Conservation (phyloP, 1,284 basidiomycete species). For the Xanthoconium separans region DNA sequence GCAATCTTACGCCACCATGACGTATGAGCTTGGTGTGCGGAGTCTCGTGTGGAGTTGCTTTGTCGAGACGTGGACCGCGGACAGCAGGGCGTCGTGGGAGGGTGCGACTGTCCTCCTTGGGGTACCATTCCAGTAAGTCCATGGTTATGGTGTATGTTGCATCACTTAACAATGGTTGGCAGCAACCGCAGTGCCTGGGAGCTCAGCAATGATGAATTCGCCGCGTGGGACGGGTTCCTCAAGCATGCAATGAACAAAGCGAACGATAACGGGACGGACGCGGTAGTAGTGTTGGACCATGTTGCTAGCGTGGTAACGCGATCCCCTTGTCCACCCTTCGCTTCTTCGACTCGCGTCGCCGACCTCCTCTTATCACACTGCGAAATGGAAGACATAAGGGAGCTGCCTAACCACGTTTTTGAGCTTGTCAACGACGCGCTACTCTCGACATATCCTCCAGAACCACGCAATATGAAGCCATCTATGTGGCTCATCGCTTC, state of each 20-base stretch:
- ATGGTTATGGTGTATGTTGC: conserved; percentile 5
- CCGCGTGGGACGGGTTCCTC: conserved; percentile 58
- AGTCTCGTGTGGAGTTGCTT: conserved; percentile 55
- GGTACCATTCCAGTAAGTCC: conserved; percentile 59
- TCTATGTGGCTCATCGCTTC: conserved; percentile 62
- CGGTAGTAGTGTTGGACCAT: conserved; percentile 49
- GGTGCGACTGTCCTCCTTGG: conserved; percentile 53
- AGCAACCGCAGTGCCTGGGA: conserved; percentile 55
- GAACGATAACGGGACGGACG: conserved; percentile 57
- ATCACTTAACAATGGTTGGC: conserved; percentile 8
- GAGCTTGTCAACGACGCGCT: conserved; percentile 60
- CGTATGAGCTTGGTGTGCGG: conserved; percentile 31
- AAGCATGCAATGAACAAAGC: conserved; percentile 51
- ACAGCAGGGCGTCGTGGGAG: conserved; percentile 47
- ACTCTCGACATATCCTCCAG: conserved; percentile 63
- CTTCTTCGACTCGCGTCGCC: conserved; percentile 49
- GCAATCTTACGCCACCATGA: conserved; percentile 16
- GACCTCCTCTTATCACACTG: conserved; percentile 59
- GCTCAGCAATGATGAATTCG: conserved; percentile 51
- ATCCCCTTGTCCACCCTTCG: conserved; percentile 42
- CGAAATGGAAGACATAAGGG: conserved; percentile 47
- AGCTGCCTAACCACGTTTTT: conserved; percentile 48
- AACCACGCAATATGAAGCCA: conserved; percentile 48
- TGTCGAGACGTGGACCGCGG: conserved; percentile 50
- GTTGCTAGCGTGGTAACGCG: conserved; percentile 48